These are phyloP conservation scores for Saturnispora sekii DNA, from an alignment of 805 yeast genomes.

Conservation along the genomic window DNA sequence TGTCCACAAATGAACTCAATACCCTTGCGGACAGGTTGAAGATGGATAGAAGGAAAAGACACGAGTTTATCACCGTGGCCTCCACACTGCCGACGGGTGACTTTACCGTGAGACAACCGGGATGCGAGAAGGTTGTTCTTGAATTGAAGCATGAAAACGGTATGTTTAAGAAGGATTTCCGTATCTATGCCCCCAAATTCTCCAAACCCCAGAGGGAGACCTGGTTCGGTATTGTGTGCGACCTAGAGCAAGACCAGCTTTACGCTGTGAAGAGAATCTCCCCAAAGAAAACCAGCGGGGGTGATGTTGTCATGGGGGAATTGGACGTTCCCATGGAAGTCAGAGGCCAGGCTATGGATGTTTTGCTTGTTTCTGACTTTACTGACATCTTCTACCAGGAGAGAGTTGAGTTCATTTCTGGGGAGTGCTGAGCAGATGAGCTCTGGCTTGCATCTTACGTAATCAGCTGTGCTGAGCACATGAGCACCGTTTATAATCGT, in stretches of 20 bases:
- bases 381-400: conserved; percentile 35
- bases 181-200: conserved; percentile 67
- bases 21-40: conserved; percentile 31
- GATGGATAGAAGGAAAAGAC: conserved; percentile 32
- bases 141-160: conserved; percentile 44
- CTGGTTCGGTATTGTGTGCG: conserved; percentile 70
- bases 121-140: conserved; percentile 30
- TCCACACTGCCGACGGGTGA: conserved; percentile 55
- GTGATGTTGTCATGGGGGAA: conserved; percentile 33
- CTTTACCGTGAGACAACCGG: conserved; percentile 30
- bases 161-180: conserved; percentile 48
- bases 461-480: too few relatives aligned
- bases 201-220: conserved; percentile 89
- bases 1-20: conserved; percentile 22
- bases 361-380: conserved; percentile 57
- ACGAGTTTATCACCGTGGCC: conserved; percentile 44
- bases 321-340: conserved; percentile 42
- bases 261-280: conserved; percentile 66
- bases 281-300: conserved; percentile 33
- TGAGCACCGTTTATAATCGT: too few relatives aligned
- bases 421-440: too few relatives aligned
- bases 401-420: conserved; percentile 1
- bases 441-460: too few relatives aligned
- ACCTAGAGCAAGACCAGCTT: conserved; percentile 42
- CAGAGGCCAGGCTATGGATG: conserved; percentile 34